phyloP scores from a whole-genome alignment of 176 grass and related monocot genomes.

The Hsuehochloa calcarea region DNA sequence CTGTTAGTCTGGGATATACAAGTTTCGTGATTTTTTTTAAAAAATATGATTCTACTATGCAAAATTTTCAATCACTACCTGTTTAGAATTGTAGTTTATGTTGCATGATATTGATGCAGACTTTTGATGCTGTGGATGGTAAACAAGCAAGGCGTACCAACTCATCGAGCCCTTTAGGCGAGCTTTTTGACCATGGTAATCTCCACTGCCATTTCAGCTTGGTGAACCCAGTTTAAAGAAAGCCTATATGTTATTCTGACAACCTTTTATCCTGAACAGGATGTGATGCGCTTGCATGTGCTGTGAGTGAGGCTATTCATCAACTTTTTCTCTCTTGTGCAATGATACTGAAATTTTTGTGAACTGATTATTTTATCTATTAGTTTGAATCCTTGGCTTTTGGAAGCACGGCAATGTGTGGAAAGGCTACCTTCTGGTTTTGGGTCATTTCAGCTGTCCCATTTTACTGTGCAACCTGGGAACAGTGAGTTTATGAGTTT shows the following conservation, averaged over 20 bases:
- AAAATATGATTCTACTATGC: conserved; percentile 7
- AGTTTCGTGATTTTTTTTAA: not conserved
- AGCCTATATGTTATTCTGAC: conserved; percentile 12
- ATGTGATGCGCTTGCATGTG: conserved; percentile 96
- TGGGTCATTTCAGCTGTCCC: conserved; percentile 89
- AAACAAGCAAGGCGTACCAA: conserved; percentile 97
- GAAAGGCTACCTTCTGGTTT: conserved; percentile 76
- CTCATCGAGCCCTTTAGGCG: conserved; percentile 94
- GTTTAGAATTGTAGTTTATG: not conserved
- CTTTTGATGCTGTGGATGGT: conserved; percentile 99
- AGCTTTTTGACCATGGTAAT: conserved; percentile 99
- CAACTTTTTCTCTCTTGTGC: not conserved
- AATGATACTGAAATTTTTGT: not conserved
- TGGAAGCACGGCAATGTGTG: conserved; percentile 95
- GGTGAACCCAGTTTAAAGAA: conserved; percentile 19
- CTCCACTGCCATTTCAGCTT: not conserved
- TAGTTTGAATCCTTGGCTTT: conserved; percentile 97
- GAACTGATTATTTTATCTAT: conserved; percentile 42
- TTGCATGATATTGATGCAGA: conserved; percentile 44
- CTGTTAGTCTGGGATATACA: not conserved
- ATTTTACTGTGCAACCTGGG: conserved; percentile 98
- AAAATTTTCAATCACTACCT: not conserved
- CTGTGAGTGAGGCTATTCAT: conserved; percentile 77
- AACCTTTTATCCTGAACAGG: conserved; percentile 51
- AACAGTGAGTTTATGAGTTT: conserved; percentile 69